These are phyloP conservation scores for Lactuca saligna DNA, from an alignment of 129 eudicot genomes.

Conservation along the genomic window DNA sequence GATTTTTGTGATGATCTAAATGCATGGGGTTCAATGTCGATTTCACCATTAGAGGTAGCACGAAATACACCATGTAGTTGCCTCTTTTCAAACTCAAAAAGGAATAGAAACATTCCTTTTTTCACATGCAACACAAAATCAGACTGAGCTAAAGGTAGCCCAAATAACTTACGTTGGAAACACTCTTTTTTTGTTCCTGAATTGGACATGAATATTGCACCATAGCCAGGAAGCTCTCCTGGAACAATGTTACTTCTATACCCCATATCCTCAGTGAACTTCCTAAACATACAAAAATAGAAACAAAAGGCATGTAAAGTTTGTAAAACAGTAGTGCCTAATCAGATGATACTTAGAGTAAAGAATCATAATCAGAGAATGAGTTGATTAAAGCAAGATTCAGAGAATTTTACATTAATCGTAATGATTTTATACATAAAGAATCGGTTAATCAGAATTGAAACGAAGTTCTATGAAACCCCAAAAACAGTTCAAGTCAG, in stretches of 20 bases:
- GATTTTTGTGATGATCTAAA: constrained; percentile 46
- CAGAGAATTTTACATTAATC: neutral
- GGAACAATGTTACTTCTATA: constrained; percentile 19
- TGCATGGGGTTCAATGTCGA: constrained; percentile 58
- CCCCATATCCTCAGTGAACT: constrained; percentile 39
- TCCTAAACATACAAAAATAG: constrained; percentile 27
- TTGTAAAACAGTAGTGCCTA: constrained; percentile 10
- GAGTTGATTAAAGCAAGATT: neutral
- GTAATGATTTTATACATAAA: neutral
- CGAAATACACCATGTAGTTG: constrained; percentile 69
- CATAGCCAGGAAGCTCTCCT: constrained; percentile 53
- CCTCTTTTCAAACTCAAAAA: constrained; percentile 69
- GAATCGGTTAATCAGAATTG: neutral
- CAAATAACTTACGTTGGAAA: constrained; percentile 47
- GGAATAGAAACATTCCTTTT: constrained; percentile 75
- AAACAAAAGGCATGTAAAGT: constrained; percentile 16
- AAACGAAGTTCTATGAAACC: neutral
- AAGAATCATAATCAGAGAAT: neutral
- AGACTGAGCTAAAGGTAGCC: constrained; percentile 54
- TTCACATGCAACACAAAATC: constrained; percentile 69
- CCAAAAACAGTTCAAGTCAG: neutral
- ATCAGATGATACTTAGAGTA: too few species aligned
- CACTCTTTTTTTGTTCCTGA: constrained; percentile 53
- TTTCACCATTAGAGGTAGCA: constrained; percentile 73
- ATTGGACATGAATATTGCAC: constrained; percentile 85